A percentile compares a stretch with the other conserved stretches of the same genome.
Conservation (phyloP, 805 yeast genomes). For the Zygoascus flipseniorum region DNA sequence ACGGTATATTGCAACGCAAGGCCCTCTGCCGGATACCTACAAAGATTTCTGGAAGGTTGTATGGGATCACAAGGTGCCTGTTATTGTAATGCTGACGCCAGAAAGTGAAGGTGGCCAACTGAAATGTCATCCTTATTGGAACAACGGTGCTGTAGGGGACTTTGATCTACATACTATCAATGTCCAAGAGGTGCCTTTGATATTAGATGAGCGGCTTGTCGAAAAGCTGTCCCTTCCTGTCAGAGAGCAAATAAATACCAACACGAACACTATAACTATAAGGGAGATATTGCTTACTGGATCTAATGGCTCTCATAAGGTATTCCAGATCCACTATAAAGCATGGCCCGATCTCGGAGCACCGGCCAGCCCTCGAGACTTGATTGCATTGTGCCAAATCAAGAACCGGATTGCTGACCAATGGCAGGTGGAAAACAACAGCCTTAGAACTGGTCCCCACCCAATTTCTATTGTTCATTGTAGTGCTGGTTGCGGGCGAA, state of each 20-base stretch:
- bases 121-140: constrained; percentile 88
- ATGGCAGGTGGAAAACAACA: constrained; percentile 4
- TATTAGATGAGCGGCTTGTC: constrained; percentile 1
- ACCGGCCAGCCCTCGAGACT: constrained; percentile 49
- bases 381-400: constrained; percentile 47
- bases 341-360: constrained; percentile 86
- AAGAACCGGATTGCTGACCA: constrained; percentile 32
- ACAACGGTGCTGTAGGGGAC: constrained; percentile 42
- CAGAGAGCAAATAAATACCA: constrained; percentile 29
- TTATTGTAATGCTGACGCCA: constrained; percentile 71
- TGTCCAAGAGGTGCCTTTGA: constrained; percentile 14
- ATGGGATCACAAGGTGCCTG: constrained; percentile 53
- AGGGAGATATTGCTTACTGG: constrained; percentile 29
- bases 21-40: constrained; percentile 72
- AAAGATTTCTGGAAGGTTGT: constrained; percentile 81
- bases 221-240: background rate
- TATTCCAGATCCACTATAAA: constrained; percentile 66
- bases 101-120: constrained; percentile 71
- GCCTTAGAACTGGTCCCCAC: background rate
- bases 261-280: constrained; percentile 18
- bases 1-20: constrained; percentile 85
- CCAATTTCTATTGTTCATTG: constrained; percentile 58
- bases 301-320: constrained; percentile 31
- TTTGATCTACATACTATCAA: constrained; percentile 20
- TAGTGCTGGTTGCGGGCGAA: constrained; percentile 96